Base-by-base conservation (phyloP, 2,329 filamentous ascomycete species). In the Aureobasidium sp. region DNA sequence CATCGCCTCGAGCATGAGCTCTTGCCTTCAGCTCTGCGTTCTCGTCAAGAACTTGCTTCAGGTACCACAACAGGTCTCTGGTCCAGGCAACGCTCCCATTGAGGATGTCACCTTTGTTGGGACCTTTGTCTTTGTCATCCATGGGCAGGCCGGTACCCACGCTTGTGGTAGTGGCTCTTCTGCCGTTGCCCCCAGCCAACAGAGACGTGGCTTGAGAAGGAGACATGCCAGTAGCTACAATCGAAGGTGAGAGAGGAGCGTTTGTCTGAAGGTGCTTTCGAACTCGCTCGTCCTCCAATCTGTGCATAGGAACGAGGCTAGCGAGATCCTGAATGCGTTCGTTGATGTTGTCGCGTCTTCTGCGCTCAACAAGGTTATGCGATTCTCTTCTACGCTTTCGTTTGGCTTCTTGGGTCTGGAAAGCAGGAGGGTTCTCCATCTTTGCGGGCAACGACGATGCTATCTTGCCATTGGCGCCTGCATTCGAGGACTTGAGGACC, bases 61-160 rank as follows among this genome's bases (percentile, higher is more conserved):
- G 79, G 78, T 95, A 88, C 94, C 94, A 97, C 91, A 97, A 96
- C 58, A 99, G 81, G 76, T 99, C 94, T 65, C 93, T 86, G 64
- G 91, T 97, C 94, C 94, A 99, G 76, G 91, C 91, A 60, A 97
- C 94, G 37, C 93, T 90, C 33, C 94, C 93, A 71, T 97, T 97
- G 69, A 99, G 86, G 63, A 99, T 97, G 69, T 99, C 94, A 53
- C 94, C 94, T 78, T 99, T 99, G 80, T 97, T 97, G 6, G 94
- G 94, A 0, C 94, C 94, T 73, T 97, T 97, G 77, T 99, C 94
- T 74, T 97, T 97, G 68, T 97, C 94, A 69, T 99, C 94, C 39
- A 96, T 83, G 0, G 94, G 93, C 33, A 97, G 82, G 15, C 92
- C 91, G 66, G 93, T 93, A 69, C 97, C 97, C 71, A 89, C 95